phyloP scores from a whole-genome alignment of 2,329 filamentous ascomycete species.

The Pyrenochaeta sp. region DNA sequence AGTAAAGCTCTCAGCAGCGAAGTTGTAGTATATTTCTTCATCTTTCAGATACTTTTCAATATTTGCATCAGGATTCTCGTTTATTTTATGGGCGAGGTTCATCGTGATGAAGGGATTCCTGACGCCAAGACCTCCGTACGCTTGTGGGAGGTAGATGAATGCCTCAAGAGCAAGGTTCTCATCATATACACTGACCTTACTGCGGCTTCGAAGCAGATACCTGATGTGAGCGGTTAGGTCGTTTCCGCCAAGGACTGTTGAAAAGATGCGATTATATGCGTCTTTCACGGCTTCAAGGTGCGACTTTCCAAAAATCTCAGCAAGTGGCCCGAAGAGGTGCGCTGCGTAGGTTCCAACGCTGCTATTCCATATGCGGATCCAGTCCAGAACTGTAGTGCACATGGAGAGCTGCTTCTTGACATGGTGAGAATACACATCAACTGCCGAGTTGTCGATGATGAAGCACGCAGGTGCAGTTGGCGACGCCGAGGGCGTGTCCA shows the following conservation, averaged over 20 bases:
- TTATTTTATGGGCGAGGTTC: constrained; percentile 23
- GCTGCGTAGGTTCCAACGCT: constrained; percentile 33
- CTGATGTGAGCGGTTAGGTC: constrained; percentile 32
- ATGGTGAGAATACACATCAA: constrained; percentile 23
- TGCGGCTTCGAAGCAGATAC: constrained; percentile 18
- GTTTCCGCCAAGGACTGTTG: constrained; percentile 27
- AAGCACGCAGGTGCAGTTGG: not conserved
- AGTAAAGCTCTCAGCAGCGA: constrained; percentile 18
- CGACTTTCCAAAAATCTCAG: constrained; percentile 32
- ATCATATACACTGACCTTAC: not conserved
- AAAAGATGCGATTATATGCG: constrained; percentile 32
- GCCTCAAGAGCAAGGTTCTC: constrained; percentile 28
- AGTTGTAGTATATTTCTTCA: constrained; percentile 31
- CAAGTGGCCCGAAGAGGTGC: constrained; percentile 38
- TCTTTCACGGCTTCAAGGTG: constrained; percentile 33
- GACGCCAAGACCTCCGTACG: constrained; percentile 40
- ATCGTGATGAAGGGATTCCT: constrained; percentile 38
- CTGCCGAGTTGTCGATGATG: constrained; percentile 20
- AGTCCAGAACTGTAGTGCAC: constrained; percentile 31
- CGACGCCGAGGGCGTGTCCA: not conserved
- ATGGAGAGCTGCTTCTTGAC: constrained; percentile 31
- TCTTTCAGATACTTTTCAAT: constrained; percentile 20
- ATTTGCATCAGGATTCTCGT: constrained; percentile 4
- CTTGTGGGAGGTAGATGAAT: constrained; percentile 35
- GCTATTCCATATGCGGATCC: constrained; percentile 40